Evolutionary conservation across 192 early-diverging fungal genomes (phyloP).

Genomic region (Coemansia umbellata): DNA sequence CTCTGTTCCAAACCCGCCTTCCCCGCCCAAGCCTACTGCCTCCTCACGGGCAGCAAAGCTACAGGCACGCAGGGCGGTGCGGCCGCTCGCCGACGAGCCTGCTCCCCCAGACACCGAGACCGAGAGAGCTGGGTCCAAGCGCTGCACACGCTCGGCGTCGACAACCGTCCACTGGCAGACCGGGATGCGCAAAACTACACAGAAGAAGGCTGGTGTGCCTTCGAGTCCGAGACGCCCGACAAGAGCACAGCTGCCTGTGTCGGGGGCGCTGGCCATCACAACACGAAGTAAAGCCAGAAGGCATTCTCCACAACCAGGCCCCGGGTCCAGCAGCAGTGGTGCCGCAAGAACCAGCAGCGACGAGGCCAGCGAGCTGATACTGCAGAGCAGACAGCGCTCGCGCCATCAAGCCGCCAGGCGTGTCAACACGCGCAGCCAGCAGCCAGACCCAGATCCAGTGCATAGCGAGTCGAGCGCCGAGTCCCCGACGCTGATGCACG

Average conservation of each 20-base stretch:
- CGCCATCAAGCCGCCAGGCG: background rate
- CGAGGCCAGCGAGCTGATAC: background rate
- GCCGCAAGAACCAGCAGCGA: background rate
- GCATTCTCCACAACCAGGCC: background rate
- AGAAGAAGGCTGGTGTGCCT: background rate
- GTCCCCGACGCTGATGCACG: slow-evolving; percentile 20
- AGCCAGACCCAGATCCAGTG: background rate
- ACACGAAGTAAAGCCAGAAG: background rate
- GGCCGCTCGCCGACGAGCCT: background rate
- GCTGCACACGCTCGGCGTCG: background rate
- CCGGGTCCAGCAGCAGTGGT: background rate
- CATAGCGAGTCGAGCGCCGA: background rate
- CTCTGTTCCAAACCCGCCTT: background rate
- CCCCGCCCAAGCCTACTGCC: background rate
- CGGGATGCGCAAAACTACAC: background rate
- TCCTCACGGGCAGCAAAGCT: background rate
- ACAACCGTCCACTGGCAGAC: background rate
- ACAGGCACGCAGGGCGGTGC: background rate
- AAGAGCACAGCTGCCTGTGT: background rate
- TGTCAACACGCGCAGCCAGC: background rate
- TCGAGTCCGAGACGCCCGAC: background rate
- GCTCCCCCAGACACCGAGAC: background rate
- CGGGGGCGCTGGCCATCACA: background rate
- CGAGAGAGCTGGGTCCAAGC: background rate
- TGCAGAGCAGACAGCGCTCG: background rate